These are phyloP conservation scores for Ceratobasidium sp. DNA, from an alignment of 1,284 basidiomycete species.

Conservation along the genomic window DNA sequence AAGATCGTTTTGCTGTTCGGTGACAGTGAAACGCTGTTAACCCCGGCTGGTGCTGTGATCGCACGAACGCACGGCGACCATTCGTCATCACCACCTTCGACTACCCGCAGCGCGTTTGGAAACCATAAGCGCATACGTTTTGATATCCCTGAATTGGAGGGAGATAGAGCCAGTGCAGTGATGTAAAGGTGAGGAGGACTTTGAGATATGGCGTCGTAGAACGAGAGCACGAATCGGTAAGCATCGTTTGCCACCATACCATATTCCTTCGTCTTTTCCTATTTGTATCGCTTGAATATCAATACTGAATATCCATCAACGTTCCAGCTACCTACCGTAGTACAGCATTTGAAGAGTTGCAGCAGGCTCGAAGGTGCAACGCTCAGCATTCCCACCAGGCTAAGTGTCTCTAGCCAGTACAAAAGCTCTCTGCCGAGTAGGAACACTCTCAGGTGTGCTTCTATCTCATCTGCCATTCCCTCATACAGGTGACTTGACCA, in stretches of 20 bases:
- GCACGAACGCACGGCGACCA: too few species aligned
- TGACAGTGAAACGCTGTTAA: too few species aligned
- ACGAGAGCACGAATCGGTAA: too few species aligned
- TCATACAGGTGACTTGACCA: background rate
- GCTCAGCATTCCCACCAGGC: background rate
- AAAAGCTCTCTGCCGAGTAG: too few species aligned
- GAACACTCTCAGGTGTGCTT: too few species aligned
- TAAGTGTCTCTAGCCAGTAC: too few species aligned
- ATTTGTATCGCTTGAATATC: too few species aligned
- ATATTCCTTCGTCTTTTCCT: too few species aligned
- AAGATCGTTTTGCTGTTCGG: background rate
- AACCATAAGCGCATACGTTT: background rate
- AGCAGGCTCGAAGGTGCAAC: background rate
- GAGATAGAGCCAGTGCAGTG: slow-evolving; percentile 3
- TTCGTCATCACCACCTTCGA: background rate
- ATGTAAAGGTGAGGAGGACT: slow-evolving; percentile 5
- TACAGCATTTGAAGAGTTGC: background rate
- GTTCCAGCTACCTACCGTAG: background rate
- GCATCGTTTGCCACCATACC: too few species aligned
- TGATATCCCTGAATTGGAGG: background rate
- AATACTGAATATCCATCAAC: background rate
- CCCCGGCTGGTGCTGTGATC: too few species aligned
- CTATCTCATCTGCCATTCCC: too few species aligned
- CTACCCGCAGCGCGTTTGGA: background rate
- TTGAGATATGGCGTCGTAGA: too few species aligned